A percentile compares a stretch with the other conserved stretches of the same genome.
Evolutionary conservation across 2,329 filamentous ascomycete genomes (phyloP).

Genomic region (Ramichloridium luteum): DNA sequence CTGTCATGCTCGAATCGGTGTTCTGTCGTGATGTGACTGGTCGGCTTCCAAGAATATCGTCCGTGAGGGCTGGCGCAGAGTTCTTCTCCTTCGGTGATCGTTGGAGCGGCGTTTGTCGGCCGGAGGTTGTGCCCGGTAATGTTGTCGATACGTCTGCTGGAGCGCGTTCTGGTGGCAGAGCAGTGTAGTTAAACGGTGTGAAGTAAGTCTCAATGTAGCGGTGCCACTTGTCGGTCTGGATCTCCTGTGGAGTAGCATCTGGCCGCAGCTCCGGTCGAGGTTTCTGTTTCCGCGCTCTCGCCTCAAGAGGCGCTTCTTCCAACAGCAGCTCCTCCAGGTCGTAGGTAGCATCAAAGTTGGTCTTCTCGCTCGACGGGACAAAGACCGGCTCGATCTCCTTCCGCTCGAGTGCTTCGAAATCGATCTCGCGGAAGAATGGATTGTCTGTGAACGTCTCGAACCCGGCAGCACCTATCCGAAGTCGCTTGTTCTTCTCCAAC

Average conservation of each 20-base stretch:
- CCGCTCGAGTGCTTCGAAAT: constrained; percentile 71
- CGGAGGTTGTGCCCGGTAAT: neutral
- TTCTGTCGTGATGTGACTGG: neutral
- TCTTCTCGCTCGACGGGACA: constrained; percentile 88
- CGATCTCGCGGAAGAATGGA: constrained; percentile 75
- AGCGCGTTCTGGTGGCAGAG: constrained; percentile 59
- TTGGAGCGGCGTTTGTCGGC: neutral
- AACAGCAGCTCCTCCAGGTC: constrained; percentile 87
- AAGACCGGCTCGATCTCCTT: constrained; percentile 90
- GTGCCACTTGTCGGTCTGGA: constrained; percentile 86
- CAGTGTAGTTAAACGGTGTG: constrained; percentile 87
- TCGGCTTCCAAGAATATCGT: neutral
- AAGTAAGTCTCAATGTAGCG: constrained; percentile 90
- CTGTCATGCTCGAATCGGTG: neutral
- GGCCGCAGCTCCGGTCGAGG: constrained; percentile 83
- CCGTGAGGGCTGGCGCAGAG: neutral
- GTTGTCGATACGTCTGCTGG: constrained; percentile 19
- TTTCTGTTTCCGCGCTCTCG: constrained; percentile 82
- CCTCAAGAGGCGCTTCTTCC: constrained; percentile 90
- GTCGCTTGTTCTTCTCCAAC: constrained; percentile 65
- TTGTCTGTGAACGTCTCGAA: constrained; percentile 80
- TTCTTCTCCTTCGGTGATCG: neutral
- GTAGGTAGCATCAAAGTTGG: constrained; percentile 97
- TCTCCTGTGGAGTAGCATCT: constrained; percentile 89
- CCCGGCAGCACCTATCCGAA: constrained; percentile 67